These are phyloP conservation scores for Suhomyces canberraensis DNA, from an alignment of 805 yeast genomes.

Conservation along the genomic window DNA sequence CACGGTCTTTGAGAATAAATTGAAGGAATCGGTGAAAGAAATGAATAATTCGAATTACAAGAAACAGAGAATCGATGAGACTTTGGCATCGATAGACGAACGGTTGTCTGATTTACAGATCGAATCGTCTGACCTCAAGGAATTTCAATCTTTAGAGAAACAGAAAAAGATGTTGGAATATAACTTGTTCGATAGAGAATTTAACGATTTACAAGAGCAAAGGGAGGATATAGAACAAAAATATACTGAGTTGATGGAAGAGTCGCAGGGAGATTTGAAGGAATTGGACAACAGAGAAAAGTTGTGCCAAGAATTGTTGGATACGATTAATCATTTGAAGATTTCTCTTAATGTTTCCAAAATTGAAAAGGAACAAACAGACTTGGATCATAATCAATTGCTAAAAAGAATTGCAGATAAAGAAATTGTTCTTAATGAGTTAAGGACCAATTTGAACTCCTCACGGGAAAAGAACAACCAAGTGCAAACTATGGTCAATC, in stretches of 20 bases:
- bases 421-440: conserved; percentile 44
- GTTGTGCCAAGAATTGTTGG: conserved; percentile 42
- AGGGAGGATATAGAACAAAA: conserved; percentile 60
- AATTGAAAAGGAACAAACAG: conserved; percentile 56
- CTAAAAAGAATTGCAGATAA: conserved; percentile 48
- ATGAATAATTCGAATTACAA: conserved; percentile 72
- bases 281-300: conserved; percentile 63
- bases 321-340: conserved; percentile 44
- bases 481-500: conserved; percentile 16
- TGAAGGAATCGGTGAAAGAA: conserved; percentile 74
- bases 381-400: conserved; percentile 47
- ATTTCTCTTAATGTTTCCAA: conserved; percentile 48
- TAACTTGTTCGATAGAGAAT: conserved; percentile 73
- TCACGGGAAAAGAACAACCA: conserved; percentile 28
- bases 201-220: conserved; percentile 54
- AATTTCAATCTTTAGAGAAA: conserved; percentile 64
- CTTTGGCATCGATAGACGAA: conserved; percentile 64
- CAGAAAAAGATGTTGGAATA: conserved; percentile 70
- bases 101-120: conserved; percentile 74
- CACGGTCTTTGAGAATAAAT: conserved; percentile 77
- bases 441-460: conserved; percentile 32
- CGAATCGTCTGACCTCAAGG: conserved; percentile 73
- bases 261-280: conserved; percentile 51
- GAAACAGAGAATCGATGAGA: conserved; percentile 68
- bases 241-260: conserved; percentile 48